Conservation (phyloP, 1,284 basidiomycete genomes). For the Cryptococcus deneoformans region DNA sequence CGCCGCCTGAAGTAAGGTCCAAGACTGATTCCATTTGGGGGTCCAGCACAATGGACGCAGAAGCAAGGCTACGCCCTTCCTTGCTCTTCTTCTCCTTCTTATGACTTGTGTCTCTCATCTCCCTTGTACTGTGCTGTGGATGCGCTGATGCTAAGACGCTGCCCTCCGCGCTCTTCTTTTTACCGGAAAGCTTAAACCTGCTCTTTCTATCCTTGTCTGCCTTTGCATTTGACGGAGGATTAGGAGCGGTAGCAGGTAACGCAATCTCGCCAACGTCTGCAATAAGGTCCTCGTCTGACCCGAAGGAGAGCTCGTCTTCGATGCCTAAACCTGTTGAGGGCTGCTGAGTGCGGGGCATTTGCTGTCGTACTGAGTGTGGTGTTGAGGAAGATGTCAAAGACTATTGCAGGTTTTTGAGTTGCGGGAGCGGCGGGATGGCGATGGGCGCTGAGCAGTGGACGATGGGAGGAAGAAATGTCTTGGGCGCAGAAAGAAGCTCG, state of each 20-base stretch:
- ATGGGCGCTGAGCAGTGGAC: too few relatives aligned
- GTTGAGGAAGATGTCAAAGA: too few relatives aligned
- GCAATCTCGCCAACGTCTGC: slow-evolving; percentile 32
- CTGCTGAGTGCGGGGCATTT: slow-evolving; percentile 4
- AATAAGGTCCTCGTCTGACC: slow-evolving; percentile 38
- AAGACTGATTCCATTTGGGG: slow-evolving; percentile 23
- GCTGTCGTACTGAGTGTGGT: too few relatives aligned
- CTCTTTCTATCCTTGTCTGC: neutral
- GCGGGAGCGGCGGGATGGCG: too few relatives aligned
- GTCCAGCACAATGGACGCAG: slow-evolving; percentile 11
- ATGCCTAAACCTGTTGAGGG: slow-evolving; percentile 26
- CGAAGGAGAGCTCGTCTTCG: slow-evolving; percentile 42
- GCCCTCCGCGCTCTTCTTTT: neutral
- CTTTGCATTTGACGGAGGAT: neutral
- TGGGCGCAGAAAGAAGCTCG: too few relatives aligned
- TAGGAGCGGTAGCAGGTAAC: slow-evolving; percentile 1
- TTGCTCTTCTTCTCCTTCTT: slow-evolving; percentile 10
- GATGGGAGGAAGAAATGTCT: too few relatives aligned
- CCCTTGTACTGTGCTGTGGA: neutral
- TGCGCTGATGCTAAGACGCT: neutral
- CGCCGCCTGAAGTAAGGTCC: slow-evolving; percentile 15
- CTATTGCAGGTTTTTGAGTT: too few relatives aligned
- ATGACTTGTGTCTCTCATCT: neutral
- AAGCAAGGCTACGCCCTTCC: slow-evolving; percentile 4
- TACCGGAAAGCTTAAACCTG: neutral